phyloP scores from a whole-genome alignment of 768 basidiomycete genomes.

The Crassisporium funariophilum region DNA sequence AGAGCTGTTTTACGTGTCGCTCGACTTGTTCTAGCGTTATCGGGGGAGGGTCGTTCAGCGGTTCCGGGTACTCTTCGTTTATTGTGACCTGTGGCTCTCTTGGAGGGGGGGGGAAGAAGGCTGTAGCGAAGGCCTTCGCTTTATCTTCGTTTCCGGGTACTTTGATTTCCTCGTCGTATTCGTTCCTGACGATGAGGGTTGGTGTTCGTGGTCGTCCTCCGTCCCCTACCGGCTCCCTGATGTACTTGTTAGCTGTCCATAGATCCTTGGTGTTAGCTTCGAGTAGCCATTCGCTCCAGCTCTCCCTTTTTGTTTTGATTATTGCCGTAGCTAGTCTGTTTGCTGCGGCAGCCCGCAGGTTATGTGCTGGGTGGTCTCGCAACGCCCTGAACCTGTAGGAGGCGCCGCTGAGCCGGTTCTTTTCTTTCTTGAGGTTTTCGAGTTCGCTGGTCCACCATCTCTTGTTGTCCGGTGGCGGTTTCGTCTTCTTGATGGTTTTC shows the following conservation, averaged over 20 bases:
- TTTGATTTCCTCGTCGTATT: background rate
- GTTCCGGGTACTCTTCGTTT: background rate
- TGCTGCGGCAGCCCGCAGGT: no score
- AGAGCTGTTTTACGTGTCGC: background rate
- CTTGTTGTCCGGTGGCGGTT: conserved; percentile 1
- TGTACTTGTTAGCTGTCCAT: background rate
- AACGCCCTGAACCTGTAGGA: conserved; percentile 4
- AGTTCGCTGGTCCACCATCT: conserved; percentile 26
- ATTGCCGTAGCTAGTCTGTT: background rate
- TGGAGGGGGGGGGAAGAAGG: background rate
- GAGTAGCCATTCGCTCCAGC: background rate
- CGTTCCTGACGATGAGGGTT: background rate
- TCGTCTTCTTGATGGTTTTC: background rate
- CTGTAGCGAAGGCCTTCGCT: background rate
- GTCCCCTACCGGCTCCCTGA: background rate
- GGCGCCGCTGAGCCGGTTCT: conserved; percentile 10
- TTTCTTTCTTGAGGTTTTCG: conserved; percentile 9
- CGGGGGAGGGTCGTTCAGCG: background rate
- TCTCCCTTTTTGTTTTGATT: background rate
- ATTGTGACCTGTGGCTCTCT: background rate
- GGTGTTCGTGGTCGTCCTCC: background rate
- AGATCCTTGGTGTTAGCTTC: background rate
- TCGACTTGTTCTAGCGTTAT: background rate
- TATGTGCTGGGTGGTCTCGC: conserved; percentile 21
- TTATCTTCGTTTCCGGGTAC: background rate